These are phyloP conservation scores for Dryadomyces sulphureus DNA, from an alignment of 2,329 filamentous ascomycete species.

Conservation along the genomic window DNA sequence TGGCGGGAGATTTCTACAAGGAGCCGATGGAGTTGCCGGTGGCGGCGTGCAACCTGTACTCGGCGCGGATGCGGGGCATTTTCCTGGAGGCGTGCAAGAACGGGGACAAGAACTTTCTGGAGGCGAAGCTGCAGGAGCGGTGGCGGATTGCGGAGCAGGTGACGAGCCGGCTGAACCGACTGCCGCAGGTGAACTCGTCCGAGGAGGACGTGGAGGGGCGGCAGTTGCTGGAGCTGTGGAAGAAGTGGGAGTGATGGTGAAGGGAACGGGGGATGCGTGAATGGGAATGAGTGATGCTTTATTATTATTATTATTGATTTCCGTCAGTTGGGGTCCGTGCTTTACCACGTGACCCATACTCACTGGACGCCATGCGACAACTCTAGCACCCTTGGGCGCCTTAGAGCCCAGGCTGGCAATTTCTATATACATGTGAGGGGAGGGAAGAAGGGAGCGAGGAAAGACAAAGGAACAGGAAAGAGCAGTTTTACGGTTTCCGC, in stretches of 20 bases:
- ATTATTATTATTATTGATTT: too few relatives aligned
- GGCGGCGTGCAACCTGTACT: slow-evolving; percentile 63
- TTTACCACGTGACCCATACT: too few relatives aligned
- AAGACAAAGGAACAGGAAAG: too few relatives aligned
- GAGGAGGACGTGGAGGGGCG: slow-evolving; percentile 25
- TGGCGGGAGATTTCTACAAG: slow-evolving; percentile 52
- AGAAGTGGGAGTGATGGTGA: slow-evolving; percentile 40
- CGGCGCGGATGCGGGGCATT: slow-evolving; percentile 58
- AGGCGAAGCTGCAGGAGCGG: slow-evolving; percentile 40
- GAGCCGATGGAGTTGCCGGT: slow-evolving; percentile 38
- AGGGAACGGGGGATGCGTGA: too few relatives aligned
- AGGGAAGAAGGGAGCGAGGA: too few relatives aligned
- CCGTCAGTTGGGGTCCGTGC: too few relatives aligned
- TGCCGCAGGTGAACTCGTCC: slow-evolving; percentile 13
- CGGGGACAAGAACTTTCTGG: slow-evolving; percentile 52
- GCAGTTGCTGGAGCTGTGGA: slow-evolving; percentile 40
- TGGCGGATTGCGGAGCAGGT: slow-evolving; percentile 45
- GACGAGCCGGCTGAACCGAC: slow-evolving; percentile 30
- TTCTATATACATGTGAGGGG: too few relatives aligned
- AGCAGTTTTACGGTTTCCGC: too few relatives aligned
- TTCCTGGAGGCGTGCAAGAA: slow-evolving; percentile 53
- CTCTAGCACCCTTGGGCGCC: too few relatives aligned
- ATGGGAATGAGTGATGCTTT: too few relatives aligned
- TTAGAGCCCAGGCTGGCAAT: too few relatives aligned
- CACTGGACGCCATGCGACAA: too few relatives aligned